Evolutionary conservation across 768 basidiomycete genomes (phyloP), one percentile per base, ranked within the genome.

Genomic region (Agrocybe praecox): DNA sequence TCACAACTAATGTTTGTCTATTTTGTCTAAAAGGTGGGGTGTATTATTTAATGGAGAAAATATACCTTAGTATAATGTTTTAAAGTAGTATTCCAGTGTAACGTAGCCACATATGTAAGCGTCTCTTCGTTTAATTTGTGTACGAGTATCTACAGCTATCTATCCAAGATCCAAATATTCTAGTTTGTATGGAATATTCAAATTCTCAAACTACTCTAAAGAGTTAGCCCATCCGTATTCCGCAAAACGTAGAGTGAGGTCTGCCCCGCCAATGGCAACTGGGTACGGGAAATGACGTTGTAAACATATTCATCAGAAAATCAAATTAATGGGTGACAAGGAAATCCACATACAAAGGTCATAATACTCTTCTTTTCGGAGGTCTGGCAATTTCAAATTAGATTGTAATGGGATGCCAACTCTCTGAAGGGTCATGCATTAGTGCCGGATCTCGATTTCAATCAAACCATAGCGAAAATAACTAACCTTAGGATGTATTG

Each of bases 291-390:
- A 11, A 51, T 36, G 10, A 29, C 4, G 9, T 29, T 29, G 24
- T n/a, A 32, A 26, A 48, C 10, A 29, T n/a, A n/a, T n/a, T 24
- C 6, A 17, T 55, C 21, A 56, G 15, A 21, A 9, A 1, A 47
- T 42, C 33, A 44, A 21, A 40, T n/a, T 24, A 6, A 2, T 52
- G 26, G 21, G 33, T 6, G n/a, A 51, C 7, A 53, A 10, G 32
- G 15, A 24, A 58, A 21, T 15, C 9, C 33, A 65, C 74, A 59
- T 61, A 78, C 77, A 75, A 0, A 72, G 60, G 47, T 72, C 68
- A 55, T 79, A 78, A 54, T 75, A 79, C 43, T 72, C 72, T 22
- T 74, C 67, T 52, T 67, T 74, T 4, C 73, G 68, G 9, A 77
- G 55, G 53, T 75, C 62, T 12, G 73, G 76, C 17, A 77, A 57